Base-by-base conservation (phyloP, 345 rosid species). In the Cardamine occulta region DNA sequence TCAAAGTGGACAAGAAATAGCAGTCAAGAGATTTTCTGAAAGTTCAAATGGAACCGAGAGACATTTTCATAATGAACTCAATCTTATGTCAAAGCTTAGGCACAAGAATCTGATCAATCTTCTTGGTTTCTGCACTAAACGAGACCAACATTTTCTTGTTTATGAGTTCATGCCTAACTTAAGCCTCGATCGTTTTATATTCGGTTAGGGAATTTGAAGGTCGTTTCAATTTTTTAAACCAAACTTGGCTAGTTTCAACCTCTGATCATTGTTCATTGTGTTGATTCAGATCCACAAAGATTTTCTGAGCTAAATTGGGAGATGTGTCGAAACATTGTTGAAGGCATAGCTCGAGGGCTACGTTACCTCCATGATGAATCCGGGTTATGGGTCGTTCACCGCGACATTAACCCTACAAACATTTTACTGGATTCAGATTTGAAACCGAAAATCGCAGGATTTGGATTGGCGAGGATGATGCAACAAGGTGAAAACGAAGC, bases 111-210 rank as follows among this genome's bases (percentile, higher is more conserved):
- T 84, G 8, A 86, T 87, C 35, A 74, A 72, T 63, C 85, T 87
- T 66, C 80, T 87, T 7, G 91, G 94, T 17, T 87, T 84, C 49
- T 86, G 83, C 37, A 69, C 75, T 13, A 68, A 78, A 14, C 72
- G 39, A 68, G 78, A 80, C 39, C 86, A 86, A 70, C 60, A 74
- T 63, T 56, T 62, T n/a, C 88, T 86, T 13, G 79, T 84, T 63
- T 88, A 84, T 34, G 96, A 89, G 69, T 86, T 82, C 64, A 79
- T 88, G 88, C 85, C 89, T 52, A 88, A 88, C 68, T 51, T 61
- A 57, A 81, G 85, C 80, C 85, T 84, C 6, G 85, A 88, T 63
- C 32, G 11, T 4, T 6, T 77, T 54, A 80, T 88, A 12, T 83
- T 79, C 48, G 86, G 93, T 89, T 52, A 37, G 80, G 17, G 24